These are phyloP conservation scores for Aspergillus haitiensis DNA, from an alignment of 495 filamentous ascomycete genomes.

Conservation along the genomic window DNA sequence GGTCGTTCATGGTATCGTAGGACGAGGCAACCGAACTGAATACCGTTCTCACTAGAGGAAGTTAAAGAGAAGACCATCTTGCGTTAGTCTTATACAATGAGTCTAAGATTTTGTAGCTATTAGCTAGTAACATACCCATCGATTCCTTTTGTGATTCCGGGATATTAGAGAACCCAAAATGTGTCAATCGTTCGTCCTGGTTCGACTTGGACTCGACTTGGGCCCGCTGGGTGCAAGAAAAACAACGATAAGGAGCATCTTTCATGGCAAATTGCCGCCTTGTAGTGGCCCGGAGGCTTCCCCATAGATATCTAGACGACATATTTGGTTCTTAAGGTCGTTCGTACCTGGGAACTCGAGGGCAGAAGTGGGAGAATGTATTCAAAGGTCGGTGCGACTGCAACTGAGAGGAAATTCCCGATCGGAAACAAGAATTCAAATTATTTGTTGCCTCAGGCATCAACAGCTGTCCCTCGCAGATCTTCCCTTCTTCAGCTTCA, in stretches of 20 bases:
- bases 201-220: conserved; percentile 45
- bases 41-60: conserved; percentile 69
- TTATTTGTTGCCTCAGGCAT: conserved; percentile 4
- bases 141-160: conserved; percentile 79
- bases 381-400: background rate
- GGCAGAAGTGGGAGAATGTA: background rate
- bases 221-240: conserved; percentile 52
- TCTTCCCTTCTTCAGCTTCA: background rate
- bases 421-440: background rate
- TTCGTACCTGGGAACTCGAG: background rate
- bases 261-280: conserved; percentile 31
- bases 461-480: background rate
- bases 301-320: conserved; percentile 39
- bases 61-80: conserved; percentile 20
- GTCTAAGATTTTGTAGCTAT: background rate
- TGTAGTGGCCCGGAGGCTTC: conserved; percentile 36
- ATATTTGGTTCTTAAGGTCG: conserved; percentile 15
- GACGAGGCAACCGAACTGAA: conserved; percentile 94
- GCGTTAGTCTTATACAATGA: background rate
- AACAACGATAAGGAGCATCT: conserved; percentile 48
- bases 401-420: background rate
- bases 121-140: conserved; percentile 52
- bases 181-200: conserved; percentile 67
- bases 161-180: conserved; percentile 92
- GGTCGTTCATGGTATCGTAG: conserved; percentile 96